Base-by-base conservation (phyloP, 1,139 yeast species). In the Candida tropicalis region DNA sequence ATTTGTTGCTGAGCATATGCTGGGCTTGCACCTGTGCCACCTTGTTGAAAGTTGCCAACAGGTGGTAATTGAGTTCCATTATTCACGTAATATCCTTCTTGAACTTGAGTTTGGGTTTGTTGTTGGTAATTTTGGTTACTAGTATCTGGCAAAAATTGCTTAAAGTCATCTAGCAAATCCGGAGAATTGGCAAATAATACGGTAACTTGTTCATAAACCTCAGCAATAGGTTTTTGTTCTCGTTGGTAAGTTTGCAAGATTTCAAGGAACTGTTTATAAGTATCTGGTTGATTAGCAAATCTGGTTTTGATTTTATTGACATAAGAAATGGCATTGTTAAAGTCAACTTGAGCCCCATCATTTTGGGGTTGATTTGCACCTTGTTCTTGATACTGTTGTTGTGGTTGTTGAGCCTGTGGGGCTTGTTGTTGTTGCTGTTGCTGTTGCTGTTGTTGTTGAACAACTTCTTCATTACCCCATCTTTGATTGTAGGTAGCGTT, bases 271-370 rank as follows among this genome's bases (percentile, higher is more conserved):
- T 85, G 91, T 67, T 95, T 95, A 71, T 93, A 93, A 45, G 90
- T 88, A 58, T 93, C 98, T 0, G 99, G 99, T 61, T 91, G 97
- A 59, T 84, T 81, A 25, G 96, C 87, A 65, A 90, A 93, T 48
- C 98, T 80, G 41, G 93, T 91, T 62, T 95, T 95, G 58, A 93
- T 93, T 65, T 91, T 90, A 70, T 93, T 93, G 46, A 93, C 99
- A 60, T 93, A 93, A 51, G 87, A 86, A 51, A 93, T 93, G 24
- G 99, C 99, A 65, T 93, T 98, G 61, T 93, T 91, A 70, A 93
- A 91, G 67, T 93, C 98, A 9, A 90, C 93, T 44, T 96, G 97
- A 3, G 95, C 93, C 12, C 89, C 85, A 59, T 63, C 56, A 40
- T 58, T 66, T 20, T 59, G 62, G 34, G 55, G 62, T 17, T 48